Evolutionary conservation across 345 rosid genomes (phyloP).

Genomic region (Hypericum androsaemum): DNA sequence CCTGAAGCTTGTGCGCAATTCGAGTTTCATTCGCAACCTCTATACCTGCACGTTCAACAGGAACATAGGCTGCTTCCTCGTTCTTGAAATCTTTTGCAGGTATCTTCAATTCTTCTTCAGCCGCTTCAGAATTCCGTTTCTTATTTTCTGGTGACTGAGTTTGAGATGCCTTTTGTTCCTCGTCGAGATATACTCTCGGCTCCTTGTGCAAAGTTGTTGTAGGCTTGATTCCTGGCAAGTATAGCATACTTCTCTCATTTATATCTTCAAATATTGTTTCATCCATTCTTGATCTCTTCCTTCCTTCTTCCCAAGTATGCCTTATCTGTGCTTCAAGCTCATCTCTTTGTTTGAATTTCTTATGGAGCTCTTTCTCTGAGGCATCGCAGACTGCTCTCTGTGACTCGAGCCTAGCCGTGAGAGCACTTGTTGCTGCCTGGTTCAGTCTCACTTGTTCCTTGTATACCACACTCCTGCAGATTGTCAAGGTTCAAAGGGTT

Average conservation of each 20-base stretch:
- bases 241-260: conserved; percentile 39
- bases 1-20: conserved; percentile 30
- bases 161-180: conserved; percentile 55
- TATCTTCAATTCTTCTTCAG: conserved; percentile 13
- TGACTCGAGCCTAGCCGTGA: conserved; percentile 86
- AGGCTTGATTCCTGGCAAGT: conserved; percentile 55
- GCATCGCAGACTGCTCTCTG: conserved; percentile 88
- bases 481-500: neutral
- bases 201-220: conserved; percentile 50
- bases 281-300: conserved; percentile 73
- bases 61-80: conserved; percentile 20
- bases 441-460: conserved; percentile 90
- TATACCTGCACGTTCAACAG: conserved; percentile 24
- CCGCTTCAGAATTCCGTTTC: conserved; percentile 12
- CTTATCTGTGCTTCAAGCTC: conserved; percentile 67
- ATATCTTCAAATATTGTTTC: conserved; percentile 37
- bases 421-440: conserved; percentile 74
- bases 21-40: conserved; percentile 24
- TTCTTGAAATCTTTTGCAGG: conserved; percentile 13
- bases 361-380: conserved; percentile 81
- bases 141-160: neutral
- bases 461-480: conserved; percentile 75
- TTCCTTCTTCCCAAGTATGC: conserved; percentile 64
- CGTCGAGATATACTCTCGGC: conserved; percentile 55
- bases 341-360: conserved; percentile 69